These are phyloP conservation scores for Trifolium fragiferum DNA, from an alignment of 306 rosid species.

Conservation along the genomic window DNA sequence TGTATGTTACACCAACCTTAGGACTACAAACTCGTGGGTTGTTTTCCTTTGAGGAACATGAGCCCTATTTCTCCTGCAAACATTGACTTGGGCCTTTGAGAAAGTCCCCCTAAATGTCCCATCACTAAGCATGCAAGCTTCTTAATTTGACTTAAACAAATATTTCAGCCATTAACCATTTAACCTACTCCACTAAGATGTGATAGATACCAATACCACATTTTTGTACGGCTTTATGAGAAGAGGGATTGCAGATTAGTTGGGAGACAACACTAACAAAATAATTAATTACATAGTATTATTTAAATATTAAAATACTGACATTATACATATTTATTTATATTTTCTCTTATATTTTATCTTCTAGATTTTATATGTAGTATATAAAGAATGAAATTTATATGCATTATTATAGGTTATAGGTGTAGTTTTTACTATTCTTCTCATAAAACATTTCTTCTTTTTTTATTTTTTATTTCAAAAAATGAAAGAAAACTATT, in stretches of 20 bases:
- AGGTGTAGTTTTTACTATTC: too few species aligned
- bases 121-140: slow-evolving; percentile 26
- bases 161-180: slow-evolving; percentile 2
- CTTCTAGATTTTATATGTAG: too few species aligned
- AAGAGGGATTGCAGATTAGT: not conserved
- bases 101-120: slow-evolving; percentile 30
- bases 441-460: too few species aligned
- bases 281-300: not conserved
- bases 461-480: too few species aligned
- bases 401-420: too few species aligned
- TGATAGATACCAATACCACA: not conserved
- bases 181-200: slow-evolving; percentile 14
- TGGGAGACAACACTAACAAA: not conserved
- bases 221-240: not conserved
- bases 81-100: slow-evolving; percentile 16
- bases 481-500: too few species aligned
- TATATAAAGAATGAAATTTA: too few species aligned
- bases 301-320: too few species aligned
- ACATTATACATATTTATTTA: too few species aligned
- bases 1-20: not conserved
- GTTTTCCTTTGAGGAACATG: slow-evolving; percentile 50
- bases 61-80: slow-evolving; percentile 55
- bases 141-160: slow-evolving; percentile 38
- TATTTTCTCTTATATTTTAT: too few species aligned
- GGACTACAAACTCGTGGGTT: slow-evolving; percentile 43